phyloP scores from a whole-genome alignment of 495 filamentous ascomycete genomes.

The Penicillium roqueforti region DNA sequence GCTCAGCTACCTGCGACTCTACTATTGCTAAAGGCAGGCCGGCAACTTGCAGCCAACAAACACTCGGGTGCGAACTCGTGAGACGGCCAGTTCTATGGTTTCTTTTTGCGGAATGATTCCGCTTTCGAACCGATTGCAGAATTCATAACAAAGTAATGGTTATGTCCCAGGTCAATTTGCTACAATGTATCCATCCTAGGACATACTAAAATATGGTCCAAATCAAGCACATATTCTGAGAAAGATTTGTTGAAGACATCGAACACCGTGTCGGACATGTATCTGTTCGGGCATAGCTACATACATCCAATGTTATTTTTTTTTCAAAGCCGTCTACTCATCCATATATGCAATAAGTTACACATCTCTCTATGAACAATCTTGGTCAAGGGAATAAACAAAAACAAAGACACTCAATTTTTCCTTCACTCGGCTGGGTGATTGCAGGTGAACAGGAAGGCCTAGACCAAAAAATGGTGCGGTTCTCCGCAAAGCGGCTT shows the following conservation, averaged over 20 bases:
- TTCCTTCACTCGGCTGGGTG: neutral
- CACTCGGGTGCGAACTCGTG: neutral
- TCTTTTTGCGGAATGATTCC: neutral
- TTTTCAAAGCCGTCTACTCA: neutral
- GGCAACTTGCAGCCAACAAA: constrained; percentile 16
- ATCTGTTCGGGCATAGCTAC: neutral
- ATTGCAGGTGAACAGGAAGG: neutral
- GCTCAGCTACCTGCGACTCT: constrained; percentile 21
- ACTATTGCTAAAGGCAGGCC: constrained; percentile 18
- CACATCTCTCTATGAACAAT: neutral
- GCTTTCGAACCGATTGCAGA: neutral
- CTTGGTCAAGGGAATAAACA: neutral
- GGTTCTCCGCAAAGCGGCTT: constrained; percentile 9
- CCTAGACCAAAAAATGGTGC: neutral
- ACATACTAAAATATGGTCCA: neutral
- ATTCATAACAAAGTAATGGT: neutral
- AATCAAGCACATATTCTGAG: neutral
- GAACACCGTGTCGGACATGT: neutral
- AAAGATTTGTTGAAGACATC: neutral
- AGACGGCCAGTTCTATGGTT: neutral
- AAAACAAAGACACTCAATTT: neutral
- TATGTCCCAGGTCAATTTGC: neutral
- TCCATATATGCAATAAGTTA: neutral
- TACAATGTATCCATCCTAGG: neutral
- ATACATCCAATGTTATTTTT: neutral